Evolutionary conservation across 2,329 filamentous ascomycete genomes (phyloP).

Genomic region (Paracamarosporium sp.): DNA sequence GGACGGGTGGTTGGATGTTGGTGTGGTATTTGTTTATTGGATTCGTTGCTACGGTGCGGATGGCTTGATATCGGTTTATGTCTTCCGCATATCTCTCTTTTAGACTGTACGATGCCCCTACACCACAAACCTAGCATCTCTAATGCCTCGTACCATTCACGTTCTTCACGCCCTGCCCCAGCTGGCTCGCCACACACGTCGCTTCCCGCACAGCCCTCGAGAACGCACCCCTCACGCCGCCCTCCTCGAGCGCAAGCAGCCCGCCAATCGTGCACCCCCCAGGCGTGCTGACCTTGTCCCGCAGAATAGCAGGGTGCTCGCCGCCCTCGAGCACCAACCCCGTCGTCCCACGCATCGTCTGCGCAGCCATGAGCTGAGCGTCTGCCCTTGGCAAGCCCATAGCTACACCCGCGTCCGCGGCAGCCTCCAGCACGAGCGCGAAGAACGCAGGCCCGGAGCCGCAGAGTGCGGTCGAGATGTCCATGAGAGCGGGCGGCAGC

Average conservation of each 20-base stretch:
- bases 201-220: slow-evolving; percentile 74
- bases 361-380: slow-evolving; percentile 78
- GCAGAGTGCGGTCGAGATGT: slow-evolving; percentile 75
- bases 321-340: slow-evolving; percentile 69
- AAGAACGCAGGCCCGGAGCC: slow-evolving; percentile 80
- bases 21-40: no score
- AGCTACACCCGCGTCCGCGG: slow-evolving; percentile 78
- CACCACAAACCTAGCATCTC: neutral
- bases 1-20: no score
- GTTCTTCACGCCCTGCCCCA: slow-evolving; percentile 63
- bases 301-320: slow-evolving; percentile 76
- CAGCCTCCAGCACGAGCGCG: slow-evolving; percentile 75
- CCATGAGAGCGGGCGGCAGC: slow-evolving; percentile 72
- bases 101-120: no score
- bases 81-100: no score
- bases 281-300: slow-evolving; percentile 79
- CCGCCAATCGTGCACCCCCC: slow-evolving; percentile 81
- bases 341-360: slow-evolving; percentile 78
- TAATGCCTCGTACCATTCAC: slow-evolving; percentile 52
- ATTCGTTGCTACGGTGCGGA: no score
- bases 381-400: slow-evolving; percentile 78
- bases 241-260: slow-evolving; percentile 76
- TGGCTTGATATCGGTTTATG: no score
- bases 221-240: slow-evolving; percentile 70
- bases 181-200: slow-evolving; percentile 71